phyloP scores from a whole-genome alignment of 176 grass and related monocot species.

The Tillandsia leiboldiana region DNA sequence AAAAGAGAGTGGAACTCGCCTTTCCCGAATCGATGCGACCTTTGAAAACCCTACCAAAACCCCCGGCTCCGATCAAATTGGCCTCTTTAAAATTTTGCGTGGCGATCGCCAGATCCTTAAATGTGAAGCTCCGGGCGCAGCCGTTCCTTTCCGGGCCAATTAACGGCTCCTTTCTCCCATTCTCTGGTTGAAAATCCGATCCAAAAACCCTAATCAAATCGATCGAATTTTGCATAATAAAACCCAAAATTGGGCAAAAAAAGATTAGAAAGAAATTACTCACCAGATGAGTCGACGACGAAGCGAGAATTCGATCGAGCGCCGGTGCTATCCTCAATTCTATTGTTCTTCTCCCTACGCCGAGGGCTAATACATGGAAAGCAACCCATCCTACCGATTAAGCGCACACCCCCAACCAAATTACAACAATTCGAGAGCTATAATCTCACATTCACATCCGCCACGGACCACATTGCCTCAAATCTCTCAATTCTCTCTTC shows the following conservation, averaged over 20 bases:
- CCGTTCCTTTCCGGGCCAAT: slow-evolving; percentile 31
- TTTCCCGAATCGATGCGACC: slow-evolving; percentile 55
- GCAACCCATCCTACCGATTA: slow-evolving; percentile 42
- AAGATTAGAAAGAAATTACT: slow-evolving; percentile 1
- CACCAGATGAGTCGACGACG: slow-evolving; percentile 46
- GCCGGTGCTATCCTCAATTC: slow-evolving; percentile 27
- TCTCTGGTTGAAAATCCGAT: slow-evolving; percentile 15
- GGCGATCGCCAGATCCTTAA: slow-evolving; percentile 65
- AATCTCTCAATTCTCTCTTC: not conserved
- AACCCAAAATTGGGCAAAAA: slow-evolving; percentile 3
- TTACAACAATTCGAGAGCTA: not conserved
- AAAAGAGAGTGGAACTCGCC: slow-evolving; percentile 25
- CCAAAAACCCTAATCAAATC: slow-evolving; percentile 10
- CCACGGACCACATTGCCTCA: not conserved
- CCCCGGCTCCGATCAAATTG: slow-evolving; percentile 83
- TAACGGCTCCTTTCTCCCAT: slow-evolving; percentile 36
- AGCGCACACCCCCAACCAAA: not conserved
- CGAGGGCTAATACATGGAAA: slow-evolving; percentile 50
- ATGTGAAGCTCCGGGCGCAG: slow-evolving; percentile 71
- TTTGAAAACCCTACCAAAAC: slow-evolving; percentile 90
- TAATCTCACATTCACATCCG: not conserved
- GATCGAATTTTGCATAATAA: slow-evolving; percentile 1
- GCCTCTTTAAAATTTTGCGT: slow-evolving; percentile 66
- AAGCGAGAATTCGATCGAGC: slow-evolving; percentile 28
- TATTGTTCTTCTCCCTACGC: slow-evolving; percentile 15